Percentiles rank a stretch among this genome's conserved stretches.
Conservation (phyloP, 805 yeast genomes). For the Wickerhamia fluorescens region DNA sequence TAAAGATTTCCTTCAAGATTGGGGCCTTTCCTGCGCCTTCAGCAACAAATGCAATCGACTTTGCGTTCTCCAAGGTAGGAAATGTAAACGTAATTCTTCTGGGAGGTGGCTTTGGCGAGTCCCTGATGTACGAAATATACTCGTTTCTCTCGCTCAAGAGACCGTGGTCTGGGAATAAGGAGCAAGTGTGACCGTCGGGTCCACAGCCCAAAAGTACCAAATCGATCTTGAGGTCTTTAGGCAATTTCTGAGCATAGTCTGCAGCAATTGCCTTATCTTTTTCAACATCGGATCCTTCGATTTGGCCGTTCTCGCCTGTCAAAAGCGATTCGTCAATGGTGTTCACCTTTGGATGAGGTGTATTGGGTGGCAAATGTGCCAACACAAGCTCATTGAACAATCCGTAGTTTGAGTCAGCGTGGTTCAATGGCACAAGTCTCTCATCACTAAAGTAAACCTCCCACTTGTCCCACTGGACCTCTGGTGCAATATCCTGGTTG, state of each 20-base stretch:
- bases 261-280: constrained; percentile 46
- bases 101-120: constrained; percentile 92
- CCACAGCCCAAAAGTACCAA: constrained; percentile 82
- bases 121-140: constrained; percentile 58
- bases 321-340: constrained; percentile 61
- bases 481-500: constrained; percentile 35
- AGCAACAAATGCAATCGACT: constrained; percentile 70
- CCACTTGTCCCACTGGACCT: constrained; percentile 68
- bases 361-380: constrained; percentile 34
- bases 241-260: constrained; percentile 55
- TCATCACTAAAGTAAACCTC: constrained; percentile 85
- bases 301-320: constrained; percentile 40
- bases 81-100: constrained; percentile 86
- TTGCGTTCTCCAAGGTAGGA: constrained; percentile 56
- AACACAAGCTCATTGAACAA: constrained; percentile 62
- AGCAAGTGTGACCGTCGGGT: constrained; percentile 95
- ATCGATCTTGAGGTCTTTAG: constrained; percentile 45
- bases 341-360: constrained; percentile 49
- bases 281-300: constrained; percentile 39
- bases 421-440: constrained; percentile 75
- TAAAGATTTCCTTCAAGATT: constrained; percentile 65
- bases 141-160: constrained; percentile 49
- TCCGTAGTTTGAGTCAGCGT: constrained; percentile 82
- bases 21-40: constrained; percentile 82
- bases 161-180: constrained; percentile 80